Evolutionary conservation across 1,139 yeast species (phyloP).

Genomic region (Debaryomyces udenii): DNA sequence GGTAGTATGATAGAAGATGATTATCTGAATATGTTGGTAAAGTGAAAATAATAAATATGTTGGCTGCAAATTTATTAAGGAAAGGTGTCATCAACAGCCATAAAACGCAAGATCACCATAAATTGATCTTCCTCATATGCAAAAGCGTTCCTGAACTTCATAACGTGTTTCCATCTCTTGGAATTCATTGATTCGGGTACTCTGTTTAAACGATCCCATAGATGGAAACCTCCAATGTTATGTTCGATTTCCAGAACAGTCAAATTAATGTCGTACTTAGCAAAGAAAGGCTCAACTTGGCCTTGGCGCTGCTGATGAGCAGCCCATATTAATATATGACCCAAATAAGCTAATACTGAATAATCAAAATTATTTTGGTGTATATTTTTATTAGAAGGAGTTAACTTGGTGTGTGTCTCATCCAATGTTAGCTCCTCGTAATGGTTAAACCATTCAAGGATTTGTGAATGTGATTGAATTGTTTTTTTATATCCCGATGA

Average conservation of each 20-base stretch:
- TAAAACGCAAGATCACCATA: slow-evolving; percentile 41
- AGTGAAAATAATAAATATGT: too few relatives aligned
- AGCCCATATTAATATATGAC: slow-evolving; percentile 48
- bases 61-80: slow-evolving; percentile 7
- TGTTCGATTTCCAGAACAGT: slow-evolving; percentile 24
- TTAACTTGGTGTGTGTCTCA: slow-evolving; percentile 38
- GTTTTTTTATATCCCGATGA: slow-evolving; percentile 41
- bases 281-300: slow-evolving; percentile 20
- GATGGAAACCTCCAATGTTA: slow-evolving; percentile 45
- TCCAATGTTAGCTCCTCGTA: slow-evolving; percentile 40
- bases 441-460: slow-evolving; percentile 34
- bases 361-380: slow-evolving; percentile 47
- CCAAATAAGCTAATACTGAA: slow-evolving; percentile 42
- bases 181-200: slow-evolving; percentile 40
- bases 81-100: slow-evolving; percentile 24
- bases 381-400: slow-evolving; percentile 37
- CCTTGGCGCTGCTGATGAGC: slow-evolving; percentile 28
- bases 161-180: slow-evolving; percentile 51
- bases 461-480: slow-evolving; percentile 28
- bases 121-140: slow-evolving; percentile 49
- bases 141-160: slow-evolving; percentile 42
- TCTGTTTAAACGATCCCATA: slow-evolving; percentile 47
- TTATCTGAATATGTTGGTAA: too few relatives aligned
- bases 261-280: slow-evolving; percentile 25
- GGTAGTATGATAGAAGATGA: too few relatives aligned